Conservation (phyloP, 306 rosid species). For the Mimosa bimucronata region DNA sequence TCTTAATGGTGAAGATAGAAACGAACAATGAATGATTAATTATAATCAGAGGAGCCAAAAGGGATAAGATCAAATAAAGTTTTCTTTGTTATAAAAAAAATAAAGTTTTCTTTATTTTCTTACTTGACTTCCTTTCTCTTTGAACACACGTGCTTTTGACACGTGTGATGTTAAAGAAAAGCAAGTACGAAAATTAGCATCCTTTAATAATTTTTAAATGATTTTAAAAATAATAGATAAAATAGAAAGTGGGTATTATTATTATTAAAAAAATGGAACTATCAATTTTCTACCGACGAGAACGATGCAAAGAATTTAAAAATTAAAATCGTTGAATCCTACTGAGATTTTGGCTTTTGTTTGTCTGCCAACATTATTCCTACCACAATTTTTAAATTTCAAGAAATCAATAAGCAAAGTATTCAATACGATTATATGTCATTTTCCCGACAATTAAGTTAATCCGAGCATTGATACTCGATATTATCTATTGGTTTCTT, state of each 20-base stretch:
- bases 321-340: constrained; percentile 37
- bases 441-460: constrained; percentile 4
- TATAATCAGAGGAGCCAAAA: not conserved
- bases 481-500: not conserved
- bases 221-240: constrained; percentile 8
- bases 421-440: not conserved
- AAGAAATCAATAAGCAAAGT: not conserved
- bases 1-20: not conserved
- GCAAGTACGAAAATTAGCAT: constrained; percentile 44
- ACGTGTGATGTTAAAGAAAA: constrained; percentile 38
- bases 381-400: constrained; percentile 33
- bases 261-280: constrained; percentile 30
- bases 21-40: not conserved
- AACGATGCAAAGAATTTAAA: constrained; percentile 46
- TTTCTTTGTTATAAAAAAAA: no score
- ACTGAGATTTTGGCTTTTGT: constrained; percentile 53
- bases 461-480: not conserved
- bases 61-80: constrained; percentile 21
- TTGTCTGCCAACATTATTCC: constrained; percentile 56
- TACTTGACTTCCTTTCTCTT: constrained; percentile 52
- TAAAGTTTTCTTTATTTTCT: not conserved
- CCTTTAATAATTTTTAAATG: constrained; percentile 19
- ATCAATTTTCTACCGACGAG: constrained; percentile 43
- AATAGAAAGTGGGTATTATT: constrained; percentile 45
- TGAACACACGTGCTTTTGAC: constrained; percentile 39